phyloP scores from a whole-genome alignment of 805 yeast species.

The Saturnispora mendoncae region DNA sequence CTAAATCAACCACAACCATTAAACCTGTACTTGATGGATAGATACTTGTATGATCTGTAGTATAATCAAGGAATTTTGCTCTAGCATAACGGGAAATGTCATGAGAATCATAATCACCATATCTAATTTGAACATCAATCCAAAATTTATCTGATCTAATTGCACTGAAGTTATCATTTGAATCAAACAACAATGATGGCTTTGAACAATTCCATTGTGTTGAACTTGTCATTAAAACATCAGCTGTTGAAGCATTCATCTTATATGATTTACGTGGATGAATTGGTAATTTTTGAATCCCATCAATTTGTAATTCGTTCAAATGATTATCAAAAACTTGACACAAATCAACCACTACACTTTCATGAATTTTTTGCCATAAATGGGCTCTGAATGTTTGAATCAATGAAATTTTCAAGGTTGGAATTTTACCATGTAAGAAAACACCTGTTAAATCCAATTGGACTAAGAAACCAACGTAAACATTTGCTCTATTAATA shows the following conservation, averaged over 20 bases:
- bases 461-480: constrained; percentile 95
- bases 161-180: constrained; percentile 55
- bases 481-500: constrained; percentile 93
- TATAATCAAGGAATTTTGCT: constrained; percentile 88
- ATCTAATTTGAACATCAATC: constrained; percentile 90
- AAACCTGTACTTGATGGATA: constrained; percentile 94
- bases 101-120: constrained; percentile 97
- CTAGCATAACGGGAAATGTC: constrained; percentile 90
- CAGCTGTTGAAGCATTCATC: constrained; percentile 95
- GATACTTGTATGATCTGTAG: constrained; percentile 72
- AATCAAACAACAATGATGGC: constrained; percentile 72
- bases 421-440: constrained; percentile 95
- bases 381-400: constrained; percentile 96
- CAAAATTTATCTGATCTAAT: constrained; percentile 64
- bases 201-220: constrained; percentile 75
- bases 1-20: constrained; percentile 83
- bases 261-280: constrained; percentile 97
- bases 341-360: constrained; percentile 85
- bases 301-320: constrained; percentile 72
- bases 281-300: constrained; percentile 82
- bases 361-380: constrained; percentile 98
- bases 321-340: constrained; percentile 85
- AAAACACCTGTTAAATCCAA: constrained; percentile 94
- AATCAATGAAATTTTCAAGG: constrained; percentile 86
- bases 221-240: constrained; percentile 65